Evolutionary conservation across 345 rosid species (phyloP), one percentile per base, ranked within the genome.

Genomic region (Excoecaria agallocha): DNA sequence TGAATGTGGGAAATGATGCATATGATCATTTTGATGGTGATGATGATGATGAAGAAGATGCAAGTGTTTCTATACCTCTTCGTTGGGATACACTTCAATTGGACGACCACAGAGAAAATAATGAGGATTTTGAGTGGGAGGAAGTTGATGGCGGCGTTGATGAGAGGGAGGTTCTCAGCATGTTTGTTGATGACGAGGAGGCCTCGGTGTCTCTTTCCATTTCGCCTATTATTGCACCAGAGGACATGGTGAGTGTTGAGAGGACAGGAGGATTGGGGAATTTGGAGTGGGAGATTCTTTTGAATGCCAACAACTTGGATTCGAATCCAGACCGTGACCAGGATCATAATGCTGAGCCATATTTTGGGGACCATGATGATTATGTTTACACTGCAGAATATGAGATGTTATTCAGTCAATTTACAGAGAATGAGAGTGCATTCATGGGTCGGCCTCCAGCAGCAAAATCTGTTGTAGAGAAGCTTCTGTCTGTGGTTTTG

Each of bases 71-170:
- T 22, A 78, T 85, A 49, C 92, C 90, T 38, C 87, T 91, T 54
- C 77, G 85, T 80, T 92, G 90, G 97, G 97, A 92, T 79, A 86
- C 95, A 3, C 86, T 92, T 75, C 88, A 79, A 0, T 73, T 92
- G 82, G 98, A 88, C 63, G 96, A 86, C 61, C 82, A 78, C 64
- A 80, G 87, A 46, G 89, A 82, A n/a, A 72, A 78, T 69, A 84
- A 80, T 62, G 98, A 90, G 77, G 94, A 94, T 59, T 86, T 87
- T 7, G 98, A 91, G 81, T 94, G 98, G 98, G 98, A 92, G 82
- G 97, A 94, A 80, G 93, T 94, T 51, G 90, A 88, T 79, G 93
- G 80, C 59, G 81, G 82, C 58, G 73, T 75, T n/a, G 93, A 90
- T 71, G 96, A 90, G 75, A 85, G 96, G 58, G 91, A 89, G 58